A percentile compares a stretch with the other conserved stretches of the same genome.
Conservation (phyloP, 2,329 filamentous ascomycete species). For the Onygenales sp. region DNA sequence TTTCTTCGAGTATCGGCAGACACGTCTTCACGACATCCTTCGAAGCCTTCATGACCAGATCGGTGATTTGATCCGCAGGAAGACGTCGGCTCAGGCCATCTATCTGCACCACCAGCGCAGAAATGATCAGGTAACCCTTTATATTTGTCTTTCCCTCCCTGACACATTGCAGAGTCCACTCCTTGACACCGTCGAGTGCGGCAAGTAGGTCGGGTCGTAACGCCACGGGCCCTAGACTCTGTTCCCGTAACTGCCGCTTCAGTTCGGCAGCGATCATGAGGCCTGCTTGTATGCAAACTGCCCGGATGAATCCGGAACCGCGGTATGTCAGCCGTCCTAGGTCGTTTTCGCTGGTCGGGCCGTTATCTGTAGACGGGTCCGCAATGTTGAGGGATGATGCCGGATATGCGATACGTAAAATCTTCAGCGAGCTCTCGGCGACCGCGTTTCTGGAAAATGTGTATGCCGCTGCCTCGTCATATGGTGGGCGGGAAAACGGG, state of each 20-base stretch:
- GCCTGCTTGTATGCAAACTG: slow-evolving; percentile 11
- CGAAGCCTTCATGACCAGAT: slow-evolving; percentile 28
- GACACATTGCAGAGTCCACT: slow-evolving; percentile 34
- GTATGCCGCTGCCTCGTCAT: slow-evolving; percentile 15
- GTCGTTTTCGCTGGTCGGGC: slow-evolving; percentile 16
- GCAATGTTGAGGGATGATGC: slow-evolving; percentile 5
- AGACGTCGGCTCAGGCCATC: slow-evolving; percentile 32
- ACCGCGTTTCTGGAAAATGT: slow-evolving; percentile 43
- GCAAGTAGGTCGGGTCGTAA: slow-evolving; percentile 20
- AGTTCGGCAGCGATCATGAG: slow-evolving; percentile 19
- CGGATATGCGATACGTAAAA: slow-evolving; percentile 35
- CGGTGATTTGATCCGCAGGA: slow-evolving; percentile 23
- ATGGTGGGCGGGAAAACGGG: slow-evolving; percentile 17
- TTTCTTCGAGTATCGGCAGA: slow-evolving; percentile 18
- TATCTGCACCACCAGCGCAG: slow-evolving; percentile 33
- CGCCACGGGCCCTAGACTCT: slow-evolving; percentile 16
- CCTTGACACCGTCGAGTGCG: slow-evolving; percentile 31
- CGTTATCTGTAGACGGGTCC: background rate
- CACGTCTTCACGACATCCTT: slow-evolving; percentile 22
- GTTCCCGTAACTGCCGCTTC: slow-evolving; percentile 18
- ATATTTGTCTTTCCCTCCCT: slow-evolving; percentile 45
- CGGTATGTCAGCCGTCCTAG: slow-evolving; percentile 31
- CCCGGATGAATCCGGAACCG: slow-evolving; percentile 24
- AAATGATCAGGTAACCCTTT: slow-evolving; percentile 41
- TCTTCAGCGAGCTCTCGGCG: slow-evolving; percentile 40